phyloP scores from a whole-genome alignment of 176 grass and related monocot species.

The Aegilops longissima region DNA sequence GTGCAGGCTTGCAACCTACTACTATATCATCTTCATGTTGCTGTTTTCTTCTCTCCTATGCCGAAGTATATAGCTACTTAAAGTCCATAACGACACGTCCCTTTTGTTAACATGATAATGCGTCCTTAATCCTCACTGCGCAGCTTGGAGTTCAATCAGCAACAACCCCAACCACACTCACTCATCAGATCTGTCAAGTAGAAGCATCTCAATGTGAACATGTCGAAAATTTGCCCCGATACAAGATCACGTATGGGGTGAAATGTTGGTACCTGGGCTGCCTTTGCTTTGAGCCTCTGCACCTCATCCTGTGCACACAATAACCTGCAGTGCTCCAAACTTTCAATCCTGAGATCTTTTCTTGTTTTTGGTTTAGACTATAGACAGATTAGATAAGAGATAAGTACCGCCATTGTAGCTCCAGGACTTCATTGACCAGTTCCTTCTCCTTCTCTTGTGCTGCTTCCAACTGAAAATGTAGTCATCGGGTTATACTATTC shows the following conservation, averaged over 20 bases:
- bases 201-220: slow-evolving; percentile 13
- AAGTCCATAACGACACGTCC: not conserved
- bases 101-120: not conserved
- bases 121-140: not conserved
- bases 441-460: slow-evolving; percentile 86
- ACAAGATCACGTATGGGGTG: not conserved
- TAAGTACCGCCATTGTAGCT: slow-evolving; percentile 83
- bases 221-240: not conserved
- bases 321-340: slow-evolving; percentile 49
- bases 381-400: slow-evolving; percentile 6
- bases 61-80: not conserved
- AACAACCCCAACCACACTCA: not conserved
- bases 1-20: not conserved
- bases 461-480: slow-evolving; percentile 69
- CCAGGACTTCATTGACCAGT: slow-evolving; percentile 64
- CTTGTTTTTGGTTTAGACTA: not conserved
- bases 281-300: slow-evolving; percentile 78
- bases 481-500: not conserved
- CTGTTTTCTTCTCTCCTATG: not conserved
- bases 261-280: slow-evolving; percentile 46
- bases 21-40: slow-evolving; percentile 4
- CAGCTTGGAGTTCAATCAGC: slow-evolving; percentile 22
- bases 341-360: not conserved
- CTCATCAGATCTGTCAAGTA: slow-evolving; percentile 35
- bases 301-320: slow-evolving; percentile 73